Evolutionary conservation across 1,284 basidiomycete genomes (phyloP).

Genomic region (Cystobasidium sp.): DNA sequence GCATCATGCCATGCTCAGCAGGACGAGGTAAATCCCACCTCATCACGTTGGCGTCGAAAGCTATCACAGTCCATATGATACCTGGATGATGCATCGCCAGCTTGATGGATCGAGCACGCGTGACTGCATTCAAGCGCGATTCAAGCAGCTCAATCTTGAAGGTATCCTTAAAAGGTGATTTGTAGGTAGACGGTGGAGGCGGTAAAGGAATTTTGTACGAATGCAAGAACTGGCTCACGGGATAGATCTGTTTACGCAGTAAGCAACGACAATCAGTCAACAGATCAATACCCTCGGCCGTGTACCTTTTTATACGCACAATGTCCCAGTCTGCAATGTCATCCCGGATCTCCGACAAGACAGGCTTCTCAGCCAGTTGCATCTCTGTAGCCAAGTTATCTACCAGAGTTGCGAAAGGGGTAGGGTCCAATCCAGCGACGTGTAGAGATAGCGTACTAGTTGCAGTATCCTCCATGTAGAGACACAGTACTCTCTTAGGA

Average conservation of each 20-base stretch:
- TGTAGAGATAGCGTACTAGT: conserved; percentile 73
- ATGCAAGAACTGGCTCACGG: conserved; percentile 67
- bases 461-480: conserved; percentile 78
- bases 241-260: conserved; percentile 9
- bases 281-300: not conserved
- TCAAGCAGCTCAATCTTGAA: conserved; percentile 70
- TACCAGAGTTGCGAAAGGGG: conserved; percentile 57
- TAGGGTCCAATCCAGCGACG: conserved; percentile 64
- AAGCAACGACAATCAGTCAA: no score
- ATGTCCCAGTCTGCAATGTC: conserved; percentile 74
- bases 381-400: conserved; percentile 74
- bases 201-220: conserved; percentile 73
- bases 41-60: conserved; percentile 89
- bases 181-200: conserved; percentile 61
- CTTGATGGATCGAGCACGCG: conserved; percentile 73
- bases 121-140: conserved; percentile 64
- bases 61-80: conserved; percentile 87
- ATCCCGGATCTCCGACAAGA: conserved; percentile 55
- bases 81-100: conserved; percentile 79
- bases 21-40: conserved; percentile 71
- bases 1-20: conserved; percentile 66
- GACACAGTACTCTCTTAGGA: conserved; percentile 82
- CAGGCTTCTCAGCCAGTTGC: conserved; percentile 56
- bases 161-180: conserved; percentile 63
- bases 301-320: conserved; percentile 62